Evolutionary conservation across 139 green algal genomes (phyloP).

Genomic region (Coccomyxa sp.): DNA sequence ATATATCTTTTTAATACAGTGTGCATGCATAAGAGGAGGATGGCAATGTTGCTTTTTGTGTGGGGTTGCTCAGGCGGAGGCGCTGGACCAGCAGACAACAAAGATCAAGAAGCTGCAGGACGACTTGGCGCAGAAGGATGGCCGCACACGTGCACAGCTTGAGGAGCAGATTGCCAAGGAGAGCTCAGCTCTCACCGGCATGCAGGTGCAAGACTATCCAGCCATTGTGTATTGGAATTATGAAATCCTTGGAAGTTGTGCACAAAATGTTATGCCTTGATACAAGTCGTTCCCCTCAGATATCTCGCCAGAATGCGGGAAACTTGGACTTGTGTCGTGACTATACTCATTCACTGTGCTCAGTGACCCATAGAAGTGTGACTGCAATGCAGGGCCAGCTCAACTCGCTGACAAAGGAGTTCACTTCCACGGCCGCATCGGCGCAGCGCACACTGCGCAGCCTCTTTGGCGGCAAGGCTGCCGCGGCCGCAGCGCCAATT

Average conservation of each 20-base stretch:
- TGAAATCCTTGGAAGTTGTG: no score
- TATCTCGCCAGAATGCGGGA: no score
- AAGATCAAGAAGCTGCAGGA: conserved; percentile 29
- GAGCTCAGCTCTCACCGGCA: background rate
- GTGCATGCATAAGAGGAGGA: no score
- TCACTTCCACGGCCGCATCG: conserved; percentile 7
- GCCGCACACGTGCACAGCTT: background rate
- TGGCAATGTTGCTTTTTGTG: no score
- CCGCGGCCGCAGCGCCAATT: background rate
- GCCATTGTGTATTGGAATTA: background rate
- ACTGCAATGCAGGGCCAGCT: conserved; percentile 6
- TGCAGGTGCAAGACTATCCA: background rate
- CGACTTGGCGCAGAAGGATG: conserved; percentile 13
- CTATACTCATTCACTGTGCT: no score
- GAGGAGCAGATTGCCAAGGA: background rate
- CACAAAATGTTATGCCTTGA: no score
- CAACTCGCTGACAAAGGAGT: conserved; percentile 7
- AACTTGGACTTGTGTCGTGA: no score
- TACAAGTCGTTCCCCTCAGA: no score
- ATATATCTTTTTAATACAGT: no score
- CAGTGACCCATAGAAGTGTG: no score
- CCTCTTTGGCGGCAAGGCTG: conserved; percentile 9
- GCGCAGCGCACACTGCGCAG: conserved; percentile 6
- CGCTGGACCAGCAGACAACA: conserved; percentile 33
- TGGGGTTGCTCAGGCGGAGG: conserved; percentile 16